phyloP scores from a whole-genome alignment of 2,329 filamentous ascomycete species.

The Myriangium duriaei region DNA sequence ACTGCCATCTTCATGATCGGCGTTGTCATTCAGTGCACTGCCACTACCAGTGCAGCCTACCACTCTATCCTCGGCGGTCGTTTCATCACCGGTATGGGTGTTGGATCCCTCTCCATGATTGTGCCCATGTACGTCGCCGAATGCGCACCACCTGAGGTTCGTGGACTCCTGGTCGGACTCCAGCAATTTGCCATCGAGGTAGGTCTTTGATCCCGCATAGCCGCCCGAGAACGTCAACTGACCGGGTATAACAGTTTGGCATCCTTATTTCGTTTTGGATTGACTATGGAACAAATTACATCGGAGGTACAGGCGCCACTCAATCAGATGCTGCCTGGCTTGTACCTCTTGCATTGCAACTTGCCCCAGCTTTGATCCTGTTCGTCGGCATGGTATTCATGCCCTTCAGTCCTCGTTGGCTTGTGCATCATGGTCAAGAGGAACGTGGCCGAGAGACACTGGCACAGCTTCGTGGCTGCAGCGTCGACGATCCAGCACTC shows the following conservation, averaged over 20 bases:
- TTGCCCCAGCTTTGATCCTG: slow-evolving; percentile 53
- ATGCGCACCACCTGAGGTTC: slow-evolving; percentile 25
- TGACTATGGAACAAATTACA: slow-evolving; percentile 21
- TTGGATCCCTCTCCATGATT: slow-evolving; percentile 47
- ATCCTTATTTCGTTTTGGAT: no score
- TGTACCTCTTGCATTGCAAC: slow-evolving; percentile 58
- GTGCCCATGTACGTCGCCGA: slow-evolving; percentile 39
- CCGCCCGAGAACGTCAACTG: neutral
- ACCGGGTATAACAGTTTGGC: no score
- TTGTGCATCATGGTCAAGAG: slow-evolving; percentile 17
- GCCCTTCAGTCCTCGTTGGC: slow-evolving; percentile 18
- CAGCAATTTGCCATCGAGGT: slow-evolving; percentile 46
- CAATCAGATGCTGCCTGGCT: slow-evolving; percentile 47
- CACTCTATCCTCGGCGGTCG: slow-evolving; percentile 62
- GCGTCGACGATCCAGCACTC: slow-evolving; percentile 14
- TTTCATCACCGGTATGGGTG: slow-evolving; percentile 46
- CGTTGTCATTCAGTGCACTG: slow-evolving; percentile 55
- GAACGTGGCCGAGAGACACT: slow-evolving; percentile 17
- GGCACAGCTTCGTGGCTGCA: slow-evolving; percentile 16
- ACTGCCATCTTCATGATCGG: slow-evolving; percentile 57
- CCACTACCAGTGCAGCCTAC: slow-evolving; percentile 43
- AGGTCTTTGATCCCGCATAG: slow-evolving; percentile 25
- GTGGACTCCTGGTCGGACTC: slow-evolving; percentile 37
- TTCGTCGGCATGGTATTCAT: slow-evolving; percentile 53
- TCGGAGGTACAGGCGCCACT: slow-evolving; percentile 17